These are phyloP conservation scores for Coleophoma cylindrospora DNA, from an alignment of 2,329 filamentous ascomycete species.

Conservation along the genomic window DNA sequence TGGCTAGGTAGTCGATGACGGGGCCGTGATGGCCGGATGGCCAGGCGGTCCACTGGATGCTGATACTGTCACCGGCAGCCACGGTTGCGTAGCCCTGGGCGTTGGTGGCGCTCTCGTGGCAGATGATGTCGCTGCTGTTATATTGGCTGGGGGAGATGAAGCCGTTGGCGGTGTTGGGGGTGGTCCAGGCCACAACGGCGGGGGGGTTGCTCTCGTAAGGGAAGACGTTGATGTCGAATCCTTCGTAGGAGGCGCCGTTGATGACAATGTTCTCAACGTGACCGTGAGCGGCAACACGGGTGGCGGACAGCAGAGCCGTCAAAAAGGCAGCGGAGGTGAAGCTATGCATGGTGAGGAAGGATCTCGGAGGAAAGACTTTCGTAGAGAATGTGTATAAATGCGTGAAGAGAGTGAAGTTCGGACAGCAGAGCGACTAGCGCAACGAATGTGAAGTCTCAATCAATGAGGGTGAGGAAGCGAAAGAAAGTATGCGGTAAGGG, in stretches of 20 bases:
- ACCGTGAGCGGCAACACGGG: conserved; percentile 40
- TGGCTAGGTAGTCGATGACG: conserved; percentile 23
- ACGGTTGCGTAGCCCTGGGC: conserved; percentile 35
- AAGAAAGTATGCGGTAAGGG: too few species aligned
- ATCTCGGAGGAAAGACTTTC: too few species aligned
- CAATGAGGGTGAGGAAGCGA: too few species aligned
- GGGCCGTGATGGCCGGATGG: conserved; percentile 39
- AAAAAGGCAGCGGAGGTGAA: too few species aligned
- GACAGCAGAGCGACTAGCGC: too few species aligned
- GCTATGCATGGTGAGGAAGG: too few species aligned
- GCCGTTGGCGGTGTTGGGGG: conserved; percentile 36
- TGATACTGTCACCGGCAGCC: conserved; percentile 38
- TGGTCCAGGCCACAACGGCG: conserved; percentile 34
- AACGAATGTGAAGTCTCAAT: too few species aligned
- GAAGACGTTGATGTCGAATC: conserved; percentile 11
- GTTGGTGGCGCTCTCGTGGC: conserved; percentile 37
- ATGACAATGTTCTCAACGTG: conserved; percentile 37
- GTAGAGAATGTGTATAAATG: too few species aligned
- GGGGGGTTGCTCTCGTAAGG: conserved; percentile 20
- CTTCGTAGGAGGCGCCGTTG: conserved; percentile 37
- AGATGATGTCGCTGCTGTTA: conserved; percentile 39
- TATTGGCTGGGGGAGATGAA: conserved; percentile 43
- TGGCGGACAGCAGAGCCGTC: conserved; percentile 11
- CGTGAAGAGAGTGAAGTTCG: too few species aligned
- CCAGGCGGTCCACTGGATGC: conserved; percentile 44